These are phyloP conservation scores for Raphanus hybrid DNA, from an alignment of 441 rosid genomes.

Conservation along the genomic window DNA sequence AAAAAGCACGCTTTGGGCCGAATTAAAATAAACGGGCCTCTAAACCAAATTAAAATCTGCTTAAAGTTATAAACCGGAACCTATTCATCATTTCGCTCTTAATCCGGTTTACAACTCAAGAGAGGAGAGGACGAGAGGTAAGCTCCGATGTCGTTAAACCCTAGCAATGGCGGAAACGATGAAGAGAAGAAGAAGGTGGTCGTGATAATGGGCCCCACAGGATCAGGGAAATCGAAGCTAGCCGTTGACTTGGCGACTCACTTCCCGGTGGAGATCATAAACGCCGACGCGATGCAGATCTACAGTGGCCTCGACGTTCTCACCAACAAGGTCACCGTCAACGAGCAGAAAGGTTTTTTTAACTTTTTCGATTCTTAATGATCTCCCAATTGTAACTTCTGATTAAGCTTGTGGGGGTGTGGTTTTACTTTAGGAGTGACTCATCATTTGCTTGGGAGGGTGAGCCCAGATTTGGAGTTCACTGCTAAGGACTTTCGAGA, in stretches of 20 bases:
- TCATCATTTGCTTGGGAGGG: constrained; percentile 84
- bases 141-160: constrained; percentile 42
- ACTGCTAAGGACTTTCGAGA: constrained; percentile 79
- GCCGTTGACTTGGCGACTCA: constrained; percentile 73
- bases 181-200: constrained; percentile 47
- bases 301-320: constrained; percentile 46
- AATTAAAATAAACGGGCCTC: neutral
- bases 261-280: neutral
- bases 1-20: neutral
- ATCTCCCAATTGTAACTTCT: neutral
- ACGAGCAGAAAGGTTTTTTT: constrained; percentile 68
- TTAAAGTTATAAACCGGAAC: neutral
- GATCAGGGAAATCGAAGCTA: constrained; percentile 81
- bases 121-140: constrained; percentile 22
- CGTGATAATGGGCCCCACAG: constrained; percentile 87
- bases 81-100: neutral
- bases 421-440: constrained; percentile 60
- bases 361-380: neutral
- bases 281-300: constrained; percentile 6
- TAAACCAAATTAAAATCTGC: neutral
- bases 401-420: neutral
- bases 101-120: constrained; percentile 14
- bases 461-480: constrained; percentile 68
- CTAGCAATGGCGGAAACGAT: constrained; percentile 42
- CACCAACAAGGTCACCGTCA: constrained; percentile 74